Base-by-base conservation (phyloP, 139 green algal species). In the Deuterostichococcus epilithicus region DNA sequence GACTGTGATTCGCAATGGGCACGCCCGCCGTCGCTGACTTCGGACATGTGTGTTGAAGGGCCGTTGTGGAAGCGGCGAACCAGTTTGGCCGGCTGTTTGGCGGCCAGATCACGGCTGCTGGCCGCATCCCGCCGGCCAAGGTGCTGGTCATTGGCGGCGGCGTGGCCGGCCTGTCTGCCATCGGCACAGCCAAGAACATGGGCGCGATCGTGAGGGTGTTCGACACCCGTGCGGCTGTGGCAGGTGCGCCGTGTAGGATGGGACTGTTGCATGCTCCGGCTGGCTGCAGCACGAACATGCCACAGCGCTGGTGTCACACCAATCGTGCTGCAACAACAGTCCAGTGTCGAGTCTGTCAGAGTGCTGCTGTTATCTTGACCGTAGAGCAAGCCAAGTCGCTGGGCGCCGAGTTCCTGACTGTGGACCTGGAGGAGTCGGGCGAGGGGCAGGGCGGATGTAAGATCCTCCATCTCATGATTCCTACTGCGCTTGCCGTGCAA, bases 61-160 rank as follows among this genome's bases (percentile, higher is more conserved):
- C 92, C 20, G 86, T 97, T 10, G 78, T 94, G 1, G 92, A 97
- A 85, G 92, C 92, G 0, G 85, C 88, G 0, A 77, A 90, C 52
- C 78, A 91, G 80, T 97, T 96, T 81, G 88, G 87, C 8, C 85
- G 91, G 70, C 93, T 97, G 87, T 94, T 97, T 81, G 90, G 88
- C 4, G 90, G 90, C 30, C 90, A 97, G 87, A 97, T 97, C 82
- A 97, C 93, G 0, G 93, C 93, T 5, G 93, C 93, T 22, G 93
- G 93, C 20, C 81, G 88, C 60, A 86, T 94, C 26, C 77, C 75
- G 38, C 76, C 76, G 15, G 68, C 76, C 38, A 90, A 93, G 79
- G 79, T 91, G 59, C 86, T 95, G 30, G 84, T 95, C 45, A 93
- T 94, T 68, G 92, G 92, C 23, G 91, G 89, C 34, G 90, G 87